These are phyloP conservation scores for Spathaspora girioi DNA, from an alignment of 805 yeast species.

Conservation along the genomic window DNA sequence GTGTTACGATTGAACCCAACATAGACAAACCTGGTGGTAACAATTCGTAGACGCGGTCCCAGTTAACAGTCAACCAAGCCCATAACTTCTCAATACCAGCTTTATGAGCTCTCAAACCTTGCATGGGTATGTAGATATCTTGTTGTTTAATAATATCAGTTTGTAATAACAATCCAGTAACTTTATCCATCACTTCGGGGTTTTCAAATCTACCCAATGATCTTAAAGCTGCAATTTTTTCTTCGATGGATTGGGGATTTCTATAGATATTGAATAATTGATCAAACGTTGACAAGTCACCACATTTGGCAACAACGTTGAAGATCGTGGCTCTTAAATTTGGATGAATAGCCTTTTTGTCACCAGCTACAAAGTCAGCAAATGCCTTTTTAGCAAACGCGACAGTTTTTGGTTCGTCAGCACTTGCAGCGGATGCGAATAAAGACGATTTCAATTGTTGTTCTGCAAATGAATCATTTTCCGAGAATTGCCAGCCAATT, in stretches of 20 bases:
- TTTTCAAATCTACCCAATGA: slow-evolving; percentile 63
- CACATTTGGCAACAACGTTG: slow-evolving; percentile 59
- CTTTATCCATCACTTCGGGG: slow-evolving; percentile 49
- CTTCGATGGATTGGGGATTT: slow-evolving; percentile 60
- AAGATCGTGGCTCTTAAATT: slow-evolving; percentile 68
- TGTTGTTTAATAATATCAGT: slow-evolving; percentile 58
- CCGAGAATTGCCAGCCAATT: slow-evolving; percentile 64
- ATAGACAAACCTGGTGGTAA: slow-evolving; percentile 81
- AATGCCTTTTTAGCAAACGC: slow-evolving; percentile 50
- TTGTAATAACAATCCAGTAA: slow-evolving; percentile 53
- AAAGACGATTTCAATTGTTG: slow-evolving; percentile 67
- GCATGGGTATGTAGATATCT: slow-evolving; percentile 76
- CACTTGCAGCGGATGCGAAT: slow-evolving; percentile 55
- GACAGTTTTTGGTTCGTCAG: slow-evolving; percentile 45
- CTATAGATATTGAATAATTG: slow-evolving; percentile 56
- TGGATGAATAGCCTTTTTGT: slow-evolving; percentile 67
- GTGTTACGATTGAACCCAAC: slow-evolving; percentile 69
- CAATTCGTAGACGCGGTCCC: slow-evolving; percentile 62
- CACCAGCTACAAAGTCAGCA: slow-evolving; percentile 54
- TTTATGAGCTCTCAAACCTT: slow-evolving; percentile 59
- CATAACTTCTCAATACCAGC: slow-evolving; percentile 69
- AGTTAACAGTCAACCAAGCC: slow-evolving; percentile 69
- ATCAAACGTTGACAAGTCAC: slow-evolving; percentile 61
- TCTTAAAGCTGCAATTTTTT: slow-evolving; percentile 66
- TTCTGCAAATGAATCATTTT: slow-evolving; percentile 52